Percentiles rank a stretch among this genome's conserved stretches.
phyloP scores from a whole-genome alignment of 2,329 filamentous ascomycete genomes.

The Lachnellula suecica region DNA sequence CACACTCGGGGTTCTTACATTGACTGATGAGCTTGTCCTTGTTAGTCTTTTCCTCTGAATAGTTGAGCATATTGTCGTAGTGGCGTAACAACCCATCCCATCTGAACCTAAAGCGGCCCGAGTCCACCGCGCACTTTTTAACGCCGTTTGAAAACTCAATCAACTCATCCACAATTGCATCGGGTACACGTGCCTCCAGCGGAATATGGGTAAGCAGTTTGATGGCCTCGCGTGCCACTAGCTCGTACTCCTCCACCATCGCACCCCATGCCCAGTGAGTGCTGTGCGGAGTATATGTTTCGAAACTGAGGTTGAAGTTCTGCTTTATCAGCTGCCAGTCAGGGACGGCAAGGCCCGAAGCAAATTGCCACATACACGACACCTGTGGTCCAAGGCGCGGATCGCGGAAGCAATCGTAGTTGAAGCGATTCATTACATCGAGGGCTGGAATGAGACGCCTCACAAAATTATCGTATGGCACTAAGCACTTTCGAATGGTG shows the following conservation, averaged over 20 bases:
- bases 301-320: neutral
- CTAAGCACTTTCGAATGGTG: neutral
- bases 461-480: neutral
- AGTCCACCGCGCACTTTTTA: neutral
- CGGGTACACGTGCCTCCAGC: neutral
- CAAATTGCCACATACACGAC: neutral
- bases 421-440: conserved; percentile 1
- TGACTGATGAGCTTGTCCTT: neutral
- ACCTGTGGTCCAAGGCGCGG: neutral
- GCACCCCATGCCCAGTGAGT: neutral
- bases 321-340: neutral
- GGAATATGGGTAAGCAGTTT: neutral
- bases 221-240: neutral
- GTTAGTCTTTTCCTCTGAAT: neutral
- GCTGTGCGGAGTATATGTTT: neutral
- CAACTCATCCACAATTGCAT: neutral
- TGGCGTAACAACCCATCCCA: conserved; percentile 1
- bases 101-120: neutral
- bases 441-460: neutral
- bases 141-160: neutral
- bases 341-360: neutral
- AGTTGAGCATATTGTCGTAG: conserved; percentile 1
- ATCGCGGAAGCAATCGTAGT: conserved; percentile 1
- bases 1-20: neutral
- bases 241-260: neutral